Base-by-base conservation (phyloP, 176 grass and related monocot genomes). In the Raddia guianensis region DNA sequence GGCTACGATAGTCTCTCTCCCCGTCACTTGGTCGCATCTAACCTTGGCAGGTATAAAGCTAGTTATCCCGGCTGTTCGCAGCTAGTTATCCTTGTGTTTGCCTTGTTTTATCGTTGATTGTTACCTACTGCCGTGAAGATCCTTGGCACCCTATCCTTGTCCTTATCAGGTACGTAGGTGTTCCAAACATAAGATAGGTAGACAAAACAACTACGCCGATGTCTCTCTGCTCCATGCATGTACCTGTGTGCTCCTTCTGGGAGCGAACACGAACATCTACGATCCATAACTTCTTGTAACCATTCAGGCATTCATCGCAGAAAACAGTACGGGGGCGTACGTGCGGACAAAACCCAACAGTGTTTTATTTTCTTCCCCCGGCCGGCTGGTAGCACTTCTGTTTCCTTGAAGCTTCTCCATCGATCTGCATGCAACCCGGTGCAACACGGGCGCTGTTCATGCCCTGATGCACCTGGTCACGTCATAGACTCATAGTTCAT, bases 201-300 rank as follows among this genome's bases (percentile, higher is more conserved):
- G 43, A 66, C 15, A 2, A 66, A 51, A 27, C 48, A 19, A 44
- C 12, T 14, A 74, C 1, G 9, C 33, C 8, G 5, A 60, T 35
- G 27, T 8, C 37, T 44, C 49, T 13, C n/a, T 79, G 63, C 63
- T 55, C 76, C 63, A 57, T 69, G 77, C 77, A 68, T 58, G 65
- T 58, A 47, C 64, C 15, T 45, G 0, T 27, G 7, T 68, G 63
- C 49, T 45, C 63, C 49, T 10, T 68, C 16, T 6, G 48, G 19
- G 10, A 55, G 49, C 5, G 49, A 62, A 53, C 70, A 51, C n/a
- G 61, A 47, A 14, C 73, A 59, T 19, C 42, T n/a, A 14, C 3
- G 61, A n/a, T 16, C 46, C 61, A 27, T 78, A n/a, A 15, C 33
- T 12, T 20, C 9, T 2, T 45, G 40, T 32, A 47, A 15, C 18